phyloP scores from a whole-genome alignment of 169 alveolate genomes.

The Plasmodium gaboni region DNA sequence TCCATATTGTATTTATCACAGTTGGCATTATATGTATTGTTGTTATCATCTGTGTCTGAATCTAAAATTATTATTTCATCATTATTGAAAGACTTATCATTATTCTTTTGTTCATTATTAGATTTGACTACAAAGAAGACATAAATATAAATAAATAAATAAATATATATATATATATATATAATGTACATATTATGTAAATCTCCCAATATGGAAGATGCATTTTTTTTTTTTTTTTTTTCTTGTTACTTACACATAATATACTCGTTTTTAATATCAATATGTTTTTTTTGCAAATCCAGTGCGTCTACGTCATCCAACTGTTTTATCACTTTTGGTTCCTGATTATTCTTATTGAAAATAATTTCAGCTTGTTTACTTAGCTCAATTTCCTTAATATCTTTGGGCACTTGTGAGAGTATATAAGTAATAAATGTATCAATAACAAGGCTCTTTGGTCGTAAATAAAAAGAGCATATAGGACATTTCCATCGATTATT shows the following conservation, averaged over 20 bases:
- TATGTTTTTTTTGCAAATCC: slow-evolving; percentile 1
- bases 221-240: not conserved
- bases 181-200: not conserved
- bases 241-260: slow-evolving; percentile 11
- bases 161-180: not conserved
- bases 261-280: slow-evolving; percentile 56
- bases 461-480: slow-evolving; percentile 88
- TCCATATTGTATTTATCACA: slow-evolving; percentile 11
- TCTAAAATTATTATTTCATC: slow-evolving; percentile 66
- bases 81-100: slow-evolving; percentile 5
- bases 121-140: slow-evolving; percentile 19
- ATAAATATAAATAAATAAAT: not conserved
- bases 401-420: slow-evolving; percentile 78
- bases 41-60: slow-evolving; percentile 54
- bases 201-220: not conserved
- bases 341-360: slow-evolving; percentile 10
- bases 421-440: slow-evolving; percentile 88
- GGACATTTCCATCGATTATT: slow-evolving; percentile 96
- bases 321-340: slow-evolving; percentile 31
- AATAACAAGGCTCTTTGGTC: slow-evolving; percentile 90
- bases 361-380: slow-evolving; percentile 65
- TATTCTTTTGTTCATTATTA: not conserved
- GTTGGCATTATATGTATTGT: not conserved
- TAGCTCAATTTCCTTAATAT: slow-evolving; percentile 78
- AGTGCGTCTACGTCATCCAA: slow-evolving; percentile 32